Conservation (phyloP, 495 filamentous ascomycete genomes). For the Cercophora scortea region DNA sequence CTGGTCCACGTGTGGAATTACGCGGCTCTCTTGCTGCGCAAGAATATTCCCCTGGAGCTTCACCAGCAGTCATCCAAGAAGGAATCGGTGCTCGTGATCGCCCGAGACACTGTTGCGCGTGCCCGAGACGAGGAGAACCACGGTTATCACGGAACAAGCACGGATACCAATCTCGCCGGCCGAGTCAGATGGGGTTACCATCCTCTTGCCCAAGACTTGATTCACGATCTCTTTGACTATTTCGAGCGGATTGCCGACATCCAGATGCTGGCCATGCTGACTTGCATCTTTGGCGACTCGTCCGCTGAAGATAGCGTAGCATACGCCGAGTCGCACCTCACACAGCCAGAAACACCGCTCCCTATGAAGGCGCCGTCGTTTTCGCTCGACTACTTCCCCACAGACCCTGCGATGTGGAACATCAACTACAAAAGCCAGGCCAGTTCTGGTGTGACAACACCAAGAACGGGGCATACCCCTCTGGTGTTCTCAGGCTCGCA, state of each 20-base stretch:
- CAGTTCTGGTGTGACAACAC: slow-evolving; percentile 47
- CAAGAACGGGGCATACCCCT: slow-evolving; percentile 50
- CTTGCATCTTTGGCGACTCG: slow-evolving; percentile 75
- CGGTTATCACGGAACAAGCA: slow-evolving; percentile 7
- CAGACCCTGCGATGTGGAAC: slow-evolving; percentile 50
- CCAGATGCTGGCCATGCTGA: slow-evolving; percentile 93
- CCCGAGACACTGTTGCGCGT: slow-evolving; percentile 46
- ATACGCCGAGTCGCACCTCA: slow-evolving; percentile 36
- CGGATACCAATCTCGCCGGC: slow-evolving; percentile 35
- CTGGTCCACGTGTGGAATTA: slow-evolving; percentile 81
- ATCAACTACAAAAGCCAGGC: slow-evolving; percentile 36
- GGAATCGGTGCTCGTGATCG: slow-evolving; percentile 55
- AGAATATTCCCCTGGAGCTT: slow-evolving; percentile 64
- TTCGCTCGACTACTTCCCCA: slow-evolving; percentile 62
- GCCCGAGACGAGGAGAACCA: slow-evolving; percentile 30
- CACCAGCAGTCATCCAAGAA: slow-evolving; percentile 33
- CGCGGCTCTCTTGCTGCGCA: slow-evolving; percentile 65
- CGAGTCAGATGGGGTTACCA: slow-evolving; percentile 80
- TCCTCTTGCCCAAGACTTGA: slow-evolving; percentile 70
- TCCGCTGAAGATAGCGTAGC: slow-evolving; percentile 39
- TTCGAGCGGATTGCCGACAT: slow-evolving; percentile 74
- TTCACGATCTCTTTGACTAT: slow-evolving; percentile 61
- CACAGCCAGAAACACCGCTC: slow-evolving; percentile 48
- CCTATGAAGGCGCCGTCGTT: slow-evolving; percentile 59
- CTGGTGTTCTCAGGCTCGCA: slow-evolving; percentile 52